Evolutionary conservation across 192 early-diverging fungal genomes (phyloP).

Genomic region (Chytriomyces hyalinus): DNA sequence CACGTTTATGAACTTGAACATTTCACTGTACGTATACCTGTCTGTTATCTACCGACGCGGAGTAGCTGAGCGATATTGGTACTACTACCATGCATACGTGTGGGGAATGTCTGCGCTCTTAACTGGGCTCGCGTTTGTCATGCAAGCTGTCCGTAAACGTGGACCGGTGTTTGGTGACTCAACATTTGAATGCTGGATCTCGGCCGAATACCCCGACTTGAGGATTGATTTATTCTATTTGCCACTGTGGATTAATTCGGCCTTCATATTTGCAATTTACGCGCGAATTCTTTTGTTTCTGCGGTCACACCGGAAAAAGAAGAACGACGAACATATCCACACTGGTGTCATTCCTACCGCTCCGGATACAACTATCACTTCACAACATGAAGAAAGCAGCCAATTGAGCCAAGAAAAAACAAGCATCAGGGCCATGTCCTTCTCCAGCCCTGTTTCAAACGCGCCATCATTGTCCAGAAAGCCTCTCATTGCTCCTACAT

Average conservation of each 20-base stretch:
- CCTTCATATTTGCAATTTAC: neutral
- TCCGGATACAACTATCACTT: neutral
- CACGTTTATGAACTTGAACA: neutral
- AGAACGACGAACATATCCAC: neutral
- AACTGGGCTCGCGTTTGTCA: neutral
- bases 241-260: slow-evolving; percentile 5
- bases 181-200: slow-evolving; percentile 26
- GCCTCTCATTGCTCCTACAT: neutral
- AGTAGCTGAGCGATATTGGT: no score
- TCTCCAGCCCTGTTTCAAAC: neutral
- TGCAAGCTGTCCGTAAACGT: neutral
- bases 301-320: neutral
- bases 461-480: neutral
- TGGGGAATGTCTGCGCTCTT: slow-evolving; percentile 1
- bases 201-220: neutral
- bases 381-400: neutral
- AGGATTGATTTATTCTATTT: slow-evolving; percentile 12
- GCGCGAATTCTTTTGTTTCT: neutral
- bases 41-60: neutral
- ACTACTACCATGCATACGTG: slow-evolving; percentile 1
- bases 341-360: neutral
- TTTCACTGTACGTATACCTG: slow-evolving; percentile 1
- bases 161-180: slow-evolving; percentile 13
- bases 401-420: neutral
- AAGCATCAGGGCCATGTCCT: no score